Percentiles rank a stretch among this genome's conserved stretches.
These are phyloP conservation scores for Penicillium tannophilum DNA, from an alignment of 495 filamentous ascomycete species.

Conservation along the genomic window DNA sequence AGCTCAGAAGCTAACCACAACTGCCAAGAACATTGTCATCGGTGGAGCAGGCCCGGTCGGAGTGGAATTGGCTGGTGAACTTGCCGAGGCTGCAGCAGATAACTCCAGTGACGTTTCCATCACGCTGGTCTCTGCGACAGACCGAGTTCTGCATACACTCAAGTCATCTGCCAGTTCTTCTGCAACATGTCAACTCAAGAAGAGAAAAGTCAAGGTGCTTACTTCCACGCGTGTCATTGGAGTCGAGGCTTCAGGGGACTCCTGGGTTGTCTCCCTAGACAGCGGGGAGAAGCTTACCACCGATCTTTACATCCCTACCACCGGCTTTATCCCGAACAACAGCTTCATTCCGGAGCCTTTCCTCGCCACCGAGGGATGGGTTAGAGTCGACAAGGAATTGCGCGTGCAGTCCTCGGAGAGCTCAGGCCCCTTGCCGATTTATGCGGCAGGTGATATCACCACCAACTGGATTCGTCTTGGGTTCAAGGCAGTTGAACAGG, in stretches of 20 bases:
- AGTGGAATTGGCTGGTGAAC: conserved; percentile 63
- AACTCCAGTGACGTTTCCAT: conserved; percentile 43
- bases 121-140: conserved; percentile 45
- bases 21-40: conserved; percentile 62
- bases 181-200: conserved; percentile 30
- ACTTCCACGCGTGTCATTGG: conserved; percentile 23
- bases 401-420: conserved; percentile 42
- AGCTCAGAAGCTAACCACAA: conserved; percentile 47
- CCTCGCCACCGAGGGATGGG: conserved; percentile 53
- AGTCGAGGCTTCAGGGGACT: conserved; percentile 14
- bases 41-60: conserved; percentile 70
- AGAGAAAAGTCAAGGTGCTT: conserved; percentile 32
- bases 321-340: conserved; percentile 62
- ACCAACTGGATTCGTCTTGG: conserved; percentile 32
- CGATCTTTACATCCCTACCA: conserved; percentile 66
- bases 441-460: conserved; percentile 46
- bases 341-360: conserved; percentile 54
- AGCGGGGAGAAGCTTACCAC: conserved; percentile 44
- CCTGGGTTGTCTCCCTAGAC: conserved; percentile 41
- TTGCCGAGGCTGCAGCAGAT: conserved; percentile 50
- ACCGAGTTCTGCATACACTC: conserved; percentile 36
- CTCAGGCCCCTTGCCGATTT: conserved; percentile 23
- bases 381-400: conserved; percentile 58
- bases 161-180: conserved; percentile 27
- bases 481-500: conserved; percentile 33